Conservation (phyloP, 768 basidiomycete genomes). For the Mycena floridula region DNA sequence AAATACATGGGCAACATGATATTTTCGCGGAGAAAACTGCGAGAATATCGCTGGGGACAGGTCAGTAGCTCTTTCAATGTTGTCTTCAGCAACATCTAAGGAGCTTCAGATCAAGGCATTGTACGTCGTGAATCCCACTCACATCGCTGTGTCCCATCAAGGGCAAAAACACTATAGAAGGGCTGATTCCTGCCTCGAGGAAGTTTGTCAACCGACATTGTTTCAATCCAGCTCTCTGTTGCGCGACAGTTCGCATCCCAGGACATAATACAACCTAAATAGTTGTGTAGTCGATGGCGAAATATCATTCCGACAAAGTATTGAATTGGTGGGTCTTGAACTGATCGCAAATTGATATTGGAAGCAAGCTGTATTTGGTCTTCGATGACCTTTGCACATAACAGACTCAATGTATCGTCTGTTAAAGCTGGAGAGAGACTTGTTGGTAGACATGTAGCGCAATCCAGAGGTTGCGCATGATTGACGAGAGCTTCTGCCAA, state of each 20-base stretch:
- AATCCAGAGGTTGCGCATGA: slow-evolving; percentile 34
- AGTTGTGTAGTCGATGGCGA: slow-evolving; percentile 29
- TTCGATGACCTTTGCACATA: slow-evolving; percentile 24
- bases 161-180: slow-evolving; percentile 36
- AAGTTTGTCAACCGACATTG: slow-evolving; percentile 36
- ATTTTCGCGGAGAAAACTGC: slow-evolving; percentile 7
- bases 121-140: slow-evolving; percentile 9
- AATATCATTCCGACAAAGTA: slow-evolving; percentile 48
- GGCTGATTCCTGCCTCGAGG: slow-evolving; percentile 38
- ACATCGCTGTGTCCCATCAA: slow-evolving; percentile 32
- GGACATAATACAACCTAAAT: slow-evolving; percentile 37
- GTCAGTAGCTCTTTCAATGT: slow-evolving; percentile 15
- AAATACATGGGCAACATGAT: slow-evolving; percentile 10
- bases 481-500: neutral
- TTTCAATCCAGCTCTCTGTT: slow-evolving; percentile 34
- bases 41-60: slow-evolving; percentile 13
- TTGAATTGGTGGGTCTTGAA: slow-evolving; percentile 16
- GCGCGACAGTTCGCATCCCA: slow-evolving; percentile 47
- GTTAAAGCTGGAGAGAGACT: slow-evolving; percentile 28
- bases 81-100: slow-evolving; percentile 30
- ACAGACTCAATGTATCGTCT: slow-evolving; percentile 3
- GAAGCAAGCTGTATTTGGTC: slow-evolving; percentile 22
- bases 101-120: neutral
- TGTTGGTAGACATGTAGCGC: slow-evolving; percentile 32
- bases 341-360: slow-evolving; percentile 17